Conservation (phyloP, 495 filamentous ascomycete genomes). For the Podospora pseudocomata region DNA sequence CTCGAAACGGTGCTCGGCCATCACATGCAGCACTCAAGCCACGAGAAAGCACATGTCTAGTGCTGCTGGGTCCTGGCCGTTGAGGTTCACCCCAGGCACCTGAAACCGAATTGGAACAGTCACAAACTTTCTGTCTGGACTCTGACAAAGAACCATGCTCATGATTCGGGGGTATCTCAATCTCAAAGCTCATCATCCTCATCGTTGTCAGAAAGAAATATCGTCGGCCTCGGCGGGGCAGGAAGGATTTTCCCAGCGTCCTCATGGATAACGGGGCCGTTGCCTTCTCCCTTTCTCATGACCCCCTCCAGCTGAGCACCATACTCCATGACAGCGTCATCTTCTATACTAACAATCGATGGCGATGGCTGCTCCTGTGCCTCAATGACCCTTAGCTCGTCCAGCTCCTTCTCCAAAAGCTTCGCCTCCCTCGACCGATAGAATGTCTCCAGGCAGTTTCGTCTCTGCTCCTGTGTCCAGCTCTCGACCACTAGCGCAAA, state of each 20-base stretch:
- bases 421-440: slow-evolving; percentile 54
- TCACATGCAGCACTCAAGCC: slow-evolving; percentile 11
- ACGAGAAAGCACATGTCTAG: slow-evolving; percentile 9
- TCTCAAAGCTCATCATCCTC: slow-evolving; percentile 30
- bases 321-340: background rate
- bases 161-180: slow-evolving; percentile 4
- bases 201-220: slow-evolving; percentile 23
- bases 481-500: slow-evolving; percentile 93
- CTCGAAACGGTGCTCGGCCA: background rate
- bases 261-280: slow-evolving; percentile 4
- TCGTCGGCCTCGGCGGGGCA: slow-evolving; percentile 7
- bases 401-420: slow-evolving; percentile 29
- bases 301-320: background rate
- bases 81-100: background rate
- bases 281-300: slow-evolving; percentile 12
- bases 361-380: slow-evolving; percentile 3
- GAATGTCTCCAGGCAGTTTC: slow-evolving; percentile 76
- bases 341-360: background rate
- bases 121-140: background rate
- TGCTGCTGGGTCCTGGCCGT: background rate
- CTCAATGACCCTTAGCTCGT: slow-evolving; percentile 16
- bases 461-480: slow-evolving; percentile 83
- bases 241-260: slow-evolving; percentile 6
- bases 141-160: background rate
- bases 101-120: background rate